These are phyloP conservation scores for Arxiozyma bovina DNA, from an alignment of 1,139 yeast genomes.

Conservation along the genomic window DNA sequence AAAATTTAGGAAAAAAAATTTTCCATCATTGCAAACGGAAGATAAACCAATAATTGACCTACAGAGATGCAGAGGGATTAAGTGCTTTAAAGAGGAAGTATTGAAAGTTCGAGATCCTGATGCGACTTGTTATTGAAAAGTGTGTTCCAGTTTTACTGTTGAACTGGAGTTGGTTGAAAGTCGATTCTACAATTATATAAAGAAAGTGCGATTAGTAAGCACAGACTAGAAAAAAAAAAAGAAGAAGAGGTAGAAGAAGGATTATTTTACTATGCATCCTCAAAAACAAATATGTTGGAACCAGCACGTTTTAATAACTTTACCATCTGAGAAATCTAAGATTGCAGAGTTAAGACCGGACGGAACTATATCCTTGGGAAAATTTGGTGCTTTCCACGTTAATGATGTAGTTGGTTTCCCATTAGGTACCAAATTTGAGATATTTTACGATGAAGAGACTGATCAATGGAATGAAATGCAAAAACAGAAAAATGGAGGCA, in stretches of 20 bases:
- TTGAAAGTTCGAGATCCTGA: neutral
- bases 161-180: too few species aligned
- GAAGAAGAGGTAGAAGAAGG: neutral
- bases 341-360: conserved; percentile 56
- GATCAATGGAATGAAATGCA: conserved; percentile 17
- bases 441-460: conserved; percentile 41
- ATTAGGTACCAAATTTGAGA: conserved; percentile 85
- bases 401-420: conserved; percentile 71
- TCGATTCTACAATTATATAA: neutral
- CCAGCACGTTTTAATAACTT: conserved; percentile 48
- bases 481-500: conserved; percentile 17
- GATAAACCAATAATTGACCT: neutral
- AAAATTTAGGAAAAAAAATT: conserved; percentile 5
- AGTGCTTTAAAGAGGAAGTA: neutral
- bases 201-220: neutral
- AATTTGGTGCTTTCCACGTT: conserved; percentile 78
- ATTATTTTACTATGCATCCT: conserved; percentile 17
- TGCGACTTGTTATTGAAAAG: neutral
- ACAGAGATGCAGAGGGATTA: neutral
- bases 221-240: neutral
- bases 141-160: too few species aligned
- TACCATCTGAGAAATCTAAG: conserved; percentile 76
- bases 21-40: conserved; percentile 9
- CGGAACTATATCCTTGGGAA: conserved; percentile 65
- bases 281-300: conserved; percentile 29